Percentiles rank a stretch among this genome's conserved stretches.
Evolutionary conservation across 1,284 basidiomycete genomes (phyloP).

Genomic region (Ganoderma resinaceum): DNA sequence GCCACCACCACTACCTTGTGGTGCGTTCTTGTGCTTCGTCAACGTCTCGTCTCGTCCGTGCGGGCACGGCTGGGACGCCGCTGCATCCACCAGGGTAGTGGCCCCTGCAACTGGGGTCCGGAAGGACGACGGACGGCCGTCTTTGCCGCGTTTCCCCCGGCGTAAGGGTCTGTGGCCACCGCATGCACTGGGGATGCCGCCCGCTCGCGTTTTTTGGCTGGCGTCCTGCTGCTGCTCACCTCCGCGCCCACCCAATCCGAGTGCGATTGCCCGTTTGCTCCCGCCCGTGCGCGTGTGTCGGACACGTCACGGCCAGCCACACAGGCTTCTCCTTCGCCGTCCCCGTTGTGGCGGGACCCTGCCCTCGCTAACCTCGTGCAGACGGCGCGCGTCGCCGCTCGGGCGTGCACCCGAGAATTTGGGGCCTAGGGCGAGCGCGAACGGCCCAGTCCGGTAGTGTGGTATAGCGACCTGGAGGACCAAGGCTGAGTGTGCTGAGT

Average conservation of each 20-base stretch:
- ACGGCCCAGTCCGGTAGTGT: background rate
- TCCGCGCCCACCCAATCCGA: background rate
- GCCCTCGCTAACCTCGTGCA: slow-evolving; percentile 13
- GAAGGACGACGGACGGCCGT: slow-evolving; percentile 1
- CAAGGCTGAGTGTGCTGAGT: background rate
- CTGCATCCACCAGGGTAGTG: background rate
- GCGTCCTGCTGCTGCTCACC: background rate
- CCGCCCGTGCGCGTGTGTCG: background rate
- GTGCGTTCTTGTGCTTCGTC: background rate
- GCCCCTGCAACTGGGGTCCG: background rate
- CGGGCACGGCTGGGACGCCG: background rate
- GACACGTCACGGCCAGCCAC: background rate
- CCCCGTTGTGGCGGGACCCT: slow-evolving; percentile 7
- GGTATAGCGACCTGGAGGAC: background rate
- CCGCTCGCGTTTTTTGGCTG: background rate
- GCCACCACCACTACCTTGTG: too few relatives aligned
- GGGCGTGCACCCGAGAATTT: background rate
- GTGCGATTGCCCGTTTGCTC: background rate
- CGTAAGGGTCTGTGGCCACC: background rate
- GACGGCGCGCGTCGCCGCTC: slow-evolving; percentile 2
- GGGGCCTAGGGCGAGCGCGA: background rate
- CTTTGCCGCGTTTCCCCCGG: background rate
- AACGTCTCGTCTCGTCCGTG: background rate
- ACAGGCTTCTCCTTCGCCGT: background rate
- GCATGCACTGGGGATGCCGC: background rate